Base-by-base conservation (phyloP, 2,329 filamentous ascomycete genomes). In the Sclerotinia subarctica region DNA sequence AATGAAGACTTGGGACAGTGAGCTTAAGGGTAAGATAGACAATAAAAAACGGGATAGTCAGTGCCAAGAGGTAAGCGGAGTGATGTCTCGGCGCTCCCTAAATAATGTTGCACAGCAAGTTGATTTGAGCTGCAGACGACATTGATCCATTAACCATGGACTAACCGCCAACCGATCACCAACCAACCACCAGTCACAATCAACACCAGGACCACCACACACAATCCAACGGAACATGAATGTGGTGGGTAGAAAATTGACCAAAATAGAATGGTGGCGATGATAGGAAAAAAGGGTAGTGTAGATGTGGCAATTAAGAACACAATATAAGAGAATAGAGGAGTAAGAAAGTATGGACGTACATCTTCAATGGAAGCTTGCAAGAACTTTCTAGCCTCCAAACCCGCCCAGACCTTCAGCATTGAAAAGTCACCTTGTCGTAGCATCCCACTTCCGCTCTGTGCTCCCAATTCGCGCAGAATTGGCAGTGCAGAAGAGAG, bases 351-450 rank as follows among this genome's bases (percentile, higher is more conserved):
- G 54, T 21, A 52, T 24, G 17, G 7, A 84, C 88, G 83, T 78
- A 93, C 91, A 79, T 93, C 93, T 77, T 96, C 93, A 66, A 96
- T 87, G 71, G 92, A 96, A 56, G 92, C 92, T 80, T 96, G 92
- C 80, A 97, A 85, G 79, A 96, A 95, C 73, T 90, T 90, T 70
- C 94, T 86, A 60, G 93, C 91, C 81, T 98, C 94, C 15, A 98
- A 82, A 1, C 94, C 94, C 69, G 92, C 87, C 94, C 94, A 98
- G 6, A 97, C 89, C 74, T 93, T 88, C 73, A 97, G 81, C 90
- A 98, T 95, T 54, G 88, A 90, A 70, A 91, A 91, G 75, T 94
- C 91, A 38, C 90, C 90, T 46, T 86, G 84, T 76, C 88, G 89
- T 67, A 91, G 82, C 81, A 91, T 90, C 69, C 88, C 81, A 19